phyloP scores from a whole-genome alignment of 2,329 filamentous ascomycete genomes.

The Kalmusia sp. region DNA sequence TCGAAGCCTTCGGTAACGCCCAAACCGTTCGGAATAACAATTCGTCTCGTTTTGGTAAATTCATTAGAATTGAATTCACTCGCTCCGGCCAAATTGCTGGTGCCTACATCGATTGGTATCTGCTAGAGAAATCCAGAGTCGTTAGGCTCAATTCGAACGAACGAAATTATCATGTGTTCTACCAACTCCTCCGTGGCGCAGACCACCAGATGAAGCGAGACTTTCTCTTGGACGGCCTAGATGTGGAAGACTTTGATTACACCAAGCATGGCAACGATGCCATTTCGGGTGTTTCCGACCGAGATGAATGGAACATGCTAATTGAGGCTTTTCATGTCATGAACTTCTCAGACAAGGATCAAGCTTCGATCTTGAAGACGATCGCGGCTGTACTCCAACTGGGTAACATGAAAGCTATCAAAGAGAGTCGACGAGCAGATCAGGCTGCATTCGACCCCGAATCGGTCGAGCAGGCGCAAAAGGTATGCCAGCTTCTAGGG shows the following conservation, averaged over 20 bases:
- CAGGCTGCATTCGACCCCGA: conserved; percentile 84
- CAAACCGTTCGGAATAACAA: conserved; percentile 99
- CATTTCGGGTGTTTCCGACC: conserved; percentile 88
- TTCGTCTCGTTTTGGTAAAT: conserved; percentile 97
- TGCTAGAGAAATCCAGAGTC: conserved; percentile 97
- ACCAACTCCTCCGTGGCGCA: conserved; percentile 89
- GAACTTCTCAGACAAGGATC: conserved; percentile 88
- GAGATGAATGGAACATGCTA: conserved; percentile 85
- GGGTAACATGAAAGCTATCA: conserved; percentile 87
- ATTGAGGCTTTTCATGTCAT: conserved; percentile 95
- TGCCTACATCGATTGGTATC: conserved; percentile 98
- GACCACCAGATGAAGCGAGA: conserved; percentile 75
- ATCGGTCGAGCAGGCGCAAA: conserved; percentile 75
- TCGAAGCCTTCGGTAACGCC: conserved; percentile 97
- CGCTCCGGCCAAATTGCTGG: conserved; percentile 88
- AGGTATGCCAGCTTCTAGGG: conserved; percentile 83
- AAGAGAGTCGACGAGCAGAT: conserved; percentile 88
- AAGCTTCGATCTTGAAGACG: conserved; percentile 81
- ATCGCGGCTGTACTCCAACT: conserved; percentile 92
- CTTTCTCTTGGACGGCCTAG: conserved; percentile 76
- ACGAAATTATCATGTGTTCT: conserved; percentile 97
- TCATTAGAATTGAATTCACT: conserved; percentile 96
- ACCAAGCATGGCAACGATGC: conserved; percentile 90
- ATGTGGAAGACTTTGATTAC: conserved; percentile 88
- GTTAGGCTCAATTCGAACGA: conserved; percentile 87